Conservation (phyloP, 768 basidiomycete species). For the Hortiboletus campestris region DNA sequence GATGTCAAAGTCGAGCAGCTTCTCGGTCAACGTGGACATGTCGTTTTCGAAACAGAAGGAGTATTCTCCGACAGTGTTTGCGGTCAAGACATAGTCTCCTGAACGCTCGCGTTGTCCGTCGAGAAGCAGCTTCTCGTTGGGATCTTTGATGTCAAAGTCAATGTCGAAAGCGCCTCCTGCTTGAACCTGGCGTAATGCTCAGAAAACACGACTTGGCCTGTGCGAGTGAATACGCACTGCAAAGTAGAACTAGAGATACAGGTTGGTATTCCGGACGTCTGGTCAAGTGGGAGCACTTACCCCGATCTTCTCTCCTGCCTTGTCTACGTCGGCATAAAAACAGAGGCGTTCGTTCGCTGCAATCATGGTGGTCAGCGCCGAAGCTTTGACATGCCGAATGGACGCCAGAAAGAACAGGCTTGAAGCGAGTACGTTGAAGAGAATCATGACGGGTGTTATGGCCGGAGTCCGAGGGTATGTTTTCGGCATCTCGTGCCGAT, state of each 20-base stretch:
- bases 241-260: slow-evolving; percentile 79
- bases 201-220: not conserved
- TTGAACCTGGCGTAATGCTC: slow-evolving; percentile 63
- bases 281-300: slow-evolving; percentile 42
- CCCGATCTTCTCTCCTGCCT: slow-evolving; percentile 88
- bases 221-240: slow-evolving; percentile 57
- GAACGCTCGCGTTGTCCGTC: slow-evolving; percentile 89
- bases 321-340: slow-evolving; percentile 96
- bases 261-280: slow-evolving; percentile 7
- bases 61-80: slow-evolving; percentile 87
- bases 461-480: not conserved
- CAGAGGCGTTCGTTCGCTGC: slow-evolving; percentile 80
- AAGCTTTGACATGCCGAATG: slow-evolving; percentile 42
- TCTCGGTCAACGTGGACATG: slow-evolving; percentile 91
- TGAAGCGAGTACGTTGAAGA: slow-evolving; percentile 19
- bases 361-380: slow-evolving; percentile 79
- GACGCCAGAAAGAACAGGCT: slow-evolving; percentile 29
- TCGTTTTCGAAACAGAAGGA: slow-evolving; percentile 98
- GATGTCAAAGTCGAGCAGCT: slow-evolving; percentile 93
- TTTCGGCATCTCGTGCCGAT: slow-evolving; percentile 26
- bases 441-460: slow-evolving; percentile 20
- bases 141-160: slow-evolving; percentile 91
- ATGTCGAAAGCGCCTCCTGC: slow-evolving; percentile 97
- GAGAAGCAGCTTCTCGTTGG: slow-evolving; percentile 81
- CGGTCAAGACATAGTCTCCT: slow-evolving; percentile 96